Evolutionary conservation across 2,329 filamentous ascomycete genomes (phyloP).

Genomic region (Colletotrichum musae): DNA sequence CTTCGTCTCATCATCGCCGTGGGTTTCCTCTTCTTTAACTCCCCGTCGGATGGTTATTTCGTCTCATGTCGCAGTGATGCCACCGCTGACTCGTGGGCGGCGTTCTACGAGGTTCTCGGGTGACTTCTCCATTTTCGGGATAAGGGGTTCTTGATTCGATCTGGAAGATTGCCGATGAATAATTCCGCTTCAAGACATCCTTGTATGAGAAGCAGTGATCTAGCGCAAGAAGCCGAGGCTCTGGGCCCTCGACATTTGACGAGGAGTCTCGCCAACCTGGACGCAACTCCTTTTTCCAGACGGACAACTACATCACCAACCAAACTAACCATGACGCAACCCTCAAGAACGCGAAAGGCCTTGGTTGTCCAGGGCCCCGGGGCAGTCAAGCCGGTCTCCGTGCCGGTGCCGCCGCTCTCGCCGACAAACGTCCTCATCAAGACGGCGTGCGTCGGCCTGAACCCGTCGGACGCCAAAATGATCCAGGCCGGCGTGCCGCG

Average conservation of each 20-base stretch:
- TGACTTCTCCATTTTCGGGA: too few species aligned
- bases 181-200: too few species aligned
- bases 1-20: slow-evolving; percentile 2
- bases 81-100: background rate
- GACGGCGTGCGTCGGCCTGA: slow-evolving; percentile 51
- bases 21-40: background rate
- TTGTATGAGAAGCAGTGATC: too few species aligned
- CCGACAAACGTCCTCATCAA: slow-evolving; percentile 43
- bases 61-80: background rate
- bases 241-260: too few species aligned
- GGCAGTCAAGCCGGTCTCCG: background rate
- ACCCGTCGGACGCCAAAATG: slow-evolving; percentile 55
- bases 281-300: too few species aligned
- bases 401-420: background rate
- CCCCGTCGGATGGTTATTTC: slow-evolving; percentile 5
- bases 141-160: too few species aligned
- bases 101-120: background rate
- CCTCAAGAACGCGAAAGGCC: background rate
- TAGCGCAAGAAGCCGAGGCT: too few species aligned
- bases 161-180: too few species aligned
- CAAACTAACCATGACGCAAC: slow-evolving; percentile 11
- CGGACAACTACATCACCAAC: background rate
- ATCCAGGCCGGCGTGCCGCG: slow-evolving; percentile 44
- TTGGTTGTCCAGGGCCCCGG: background rate
- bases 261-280: too few species aligned